A percentile compares a stretch with the other conserved stretches of the same genome.
Conservation (phyloP, 2,329 filamentous ascomycete species). For the Clarireedia monteithiana region DNA sequence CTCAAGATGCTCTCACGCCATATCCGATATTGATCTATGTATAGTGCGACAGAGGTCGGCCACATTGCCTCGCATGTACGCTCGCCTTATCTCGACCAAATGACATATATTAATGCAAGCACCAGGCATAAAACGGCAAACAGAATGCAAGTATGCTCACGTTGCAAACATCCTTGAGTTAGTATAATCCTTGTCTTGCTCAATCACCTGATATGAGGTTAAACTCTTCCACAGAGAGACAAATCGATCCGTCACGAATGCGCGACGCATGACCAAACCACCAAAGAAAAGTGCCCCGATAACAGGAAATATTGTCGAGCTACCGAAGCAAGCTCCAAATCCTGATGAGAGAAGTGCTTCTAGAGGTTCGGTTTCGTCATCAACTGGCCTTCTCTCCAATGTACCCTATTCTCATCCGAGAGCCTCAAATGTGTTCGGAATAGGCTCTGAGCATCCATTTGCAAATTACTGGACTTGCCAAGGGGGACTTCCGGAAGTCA, state of each 20-base stretch:
- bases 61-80: conserved; percentile 59
- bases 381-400: conserved; percentile 58
- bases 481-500: conserved; percentile 66
- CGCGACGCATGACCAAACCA: conserved; percentile 49
- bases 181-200: conserved; percentile 27
- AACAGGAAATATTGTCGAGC: conserved; percentile 17
- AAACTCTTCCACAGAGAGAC: conserved; percentile 41
- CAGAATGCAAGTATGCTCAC: conserved; percentile 65
- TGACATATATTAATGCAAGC: conserved; percentile 21
- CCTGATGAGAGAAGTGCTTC: conserved; percentile 20
- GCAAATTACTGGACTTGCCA: conserved; percentile 80
- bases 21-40: background rate
- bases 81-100: conserved; percentile 9
- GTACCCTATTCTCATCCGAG: conserved; percentile 64
- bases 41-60: conserved; percentile 68
- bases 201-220: background rate
- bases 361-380: conserved; percentile 30
- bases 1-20: background rate
- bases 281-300: conserved; percentile 41
- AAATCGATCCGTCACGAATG: conserved; percentile 43
- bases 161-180: conserved; percentile 72
- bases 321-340: conserved; percentile 18
- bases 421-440: conserved; percentile 72
- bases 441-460: conserved; percentile 71
- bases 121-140: conserved; percentile 66